Base-by-base conservation (phyloP, 2,329 filamentous ascomycete species). In the Neofusicoccum sp. region DNA sequence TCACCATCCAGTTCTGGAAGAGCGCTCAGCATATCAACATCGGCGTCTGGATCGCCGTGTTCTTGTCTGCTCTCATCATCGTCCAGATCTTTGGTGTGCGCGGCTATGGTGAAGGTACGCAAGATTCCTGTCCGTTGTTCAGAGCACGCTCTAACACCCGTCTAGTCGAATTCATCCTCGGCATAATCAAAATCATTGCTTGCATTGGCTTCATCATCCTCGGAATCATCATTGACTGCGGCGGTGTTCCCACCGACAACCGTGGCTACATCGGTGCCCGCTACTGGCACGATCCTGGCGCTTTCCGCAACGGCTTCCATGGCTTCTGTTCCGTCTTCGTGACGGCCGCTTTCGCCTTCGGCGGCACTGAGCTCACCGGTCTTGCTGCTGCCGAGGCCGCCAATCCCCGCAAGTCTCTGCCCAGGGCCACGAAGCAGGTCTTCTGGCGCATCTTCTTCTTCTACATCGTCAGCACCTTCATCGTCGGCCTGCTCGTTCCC, bases 401-500 rank as follows among this genome's bases (percentile, higher is more conserved):
- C 20, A 83, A 86, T 64, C 84, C 84, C 36, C 75, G 79, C 61
- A 84, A 78, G 65, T 74, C 75, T 5, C 71, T 80, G 30, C 78
- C 78, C 3, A 70, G 71, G 62, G 78, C 78, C 40, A 73, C 77
- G 14, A 74, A 74, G 62, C 78, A 80, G 63, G 74, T 79, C 24
- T 79, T 80, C 65, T 80, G 78, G 78, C 77, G 78, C 68, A 77
- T 80, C 57, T 66, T 70, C 30, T 68, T 78, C 67, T 80, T 80
- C 71, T 80, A 79, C 68, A 64, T 89, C 90, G 1, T 82, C 97
- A 11, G 86, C 86, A 70, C 79, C 3, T 70, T 75, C 4, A 78
- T 97, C 3, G 86, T 97, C 61, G 91, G 93, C 28, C 82, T 96
- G 0, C 80, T 96, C 2, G 91, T 97, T 0, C 89, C 88, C 0